Evolutionary conservation across 768 basidiomycete species (phyloP), one percentile per base, ranked within the genome.

Genomic region (Xerocomellus chrysenteron): DNA sequence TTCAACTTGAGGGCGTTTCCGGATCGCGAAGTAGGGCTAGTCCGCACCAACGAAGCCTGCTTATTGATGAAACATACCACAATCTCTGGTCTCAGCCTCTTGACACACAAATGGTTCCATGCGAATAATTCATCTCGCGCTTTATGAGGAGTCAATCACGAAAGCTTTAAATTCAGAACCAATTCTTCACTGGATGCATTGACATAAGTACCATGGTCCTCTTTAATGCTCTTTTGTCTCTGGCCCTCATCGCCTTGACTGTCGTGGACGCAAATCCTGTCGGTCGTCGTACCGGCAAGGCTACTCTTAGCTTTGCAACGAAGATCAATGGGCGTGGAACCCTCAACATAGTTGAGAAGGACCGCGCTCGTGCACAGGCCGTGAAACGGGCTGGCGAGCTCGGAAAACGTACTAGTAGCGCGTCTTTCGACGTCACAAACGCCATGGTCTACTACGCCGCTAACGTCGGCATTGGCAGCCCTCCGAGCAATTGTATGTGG

Each of bases 401-500:
- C 8, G 32, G 30, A 21, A 61, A 65, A 47, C 61, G 57, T 28
- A 5, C 2, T 28, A 5, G 26, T 32, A 36, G 7, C 35, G 43
- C 7, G 28, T 45, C 52, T 19, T 24, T 60, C 19, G 32, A 40
- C 2, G 54, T 62, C 9, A 59, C 62, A 5, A 75, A 74, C 44
- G 36, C 42, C 13, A 50, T 32, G 6, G 58, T 70, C 0, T 36
- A 3, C 21, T 75, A 74, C 45, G 63, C 62, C 6, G 68, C 65
- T 0, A 16, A 71, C 59, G 61, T 71, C 32, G 59, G 60, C 10
- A 10, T 72, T 5, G 70, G 70, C 26, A 50, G n/a, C 4, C 68
- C 70, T 11, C 21, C 63, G 5, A 69, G 66, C 3, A 35, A 62
- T 33, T 69, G 71, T 74, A 33, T 37, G 69, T 56, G 16, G 8